Conservation (phyloP, 768 basidiomycete genomes). For the Tylopilus intermedius region DNA sequence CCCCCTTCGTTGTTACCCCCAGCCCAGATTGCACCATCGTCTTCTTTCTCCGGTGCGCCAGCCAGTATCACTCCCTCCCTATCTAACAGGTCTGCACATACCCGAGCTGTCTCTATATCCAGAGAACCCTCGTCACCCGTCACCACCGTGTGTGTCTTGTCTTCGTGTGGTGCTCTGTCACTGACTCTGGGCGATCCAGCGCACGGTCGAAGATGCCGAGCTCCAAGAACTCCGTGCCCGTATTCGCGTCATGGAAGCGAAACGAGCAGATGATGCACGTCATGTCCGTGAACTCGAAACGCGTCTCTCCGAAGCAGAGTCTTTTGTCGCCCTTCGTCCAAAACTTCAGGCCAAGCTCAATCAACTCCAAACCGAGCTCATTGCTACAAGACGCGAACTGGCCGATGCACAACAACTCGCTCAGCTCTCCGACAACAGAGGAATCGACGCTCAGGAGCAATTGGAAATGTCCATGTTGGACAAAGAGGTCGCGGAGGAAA, state of each 20-base stretch:
- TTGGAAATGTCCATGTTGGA: constrained; percentile 94
- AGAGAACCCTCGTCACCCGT: constrained; percentile 27
- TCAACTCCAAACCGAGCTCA: constrained; percentile 74
- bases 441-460: constrained; percentile 81
- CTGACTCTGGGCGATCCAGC: constrained; percentile 17
- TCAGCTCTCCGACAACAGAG: constrained; percentile 60
- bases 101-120: constrained; percentile 15
- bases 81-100: constrained; percentile 9
- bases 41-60: constrained; percentile 13
- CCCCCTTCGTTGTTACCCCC: constrained; percentile 7
- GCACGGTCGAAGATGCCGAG: constrained; percentile 50
- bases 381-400: constrained; percentile 67
- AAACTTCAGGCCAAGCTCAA: constrained; percentile 88
- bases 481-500: constrained; percentile 94
- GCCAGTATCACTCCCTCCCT: constrained; percentile 1
- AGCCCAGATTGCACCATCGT: constrained; percentile 14
- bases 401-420: constrained; percentile 75
- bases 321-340: constrained; percentile 77
- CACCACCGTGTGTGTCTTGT: constrained; percentile 17
- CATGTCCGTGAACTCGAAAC: constrained; percentile 80
- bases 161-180: neutral
- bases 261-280: constrained; percentile 81
- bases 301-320: constrained; percentile 78
- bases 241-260: constrained; percentile 78
- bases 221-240: constrained; percentile 79